Conservation (phyloP, 2,329 filamentous ascomycete genomes). For the Monilinia fructicola region DNA sequence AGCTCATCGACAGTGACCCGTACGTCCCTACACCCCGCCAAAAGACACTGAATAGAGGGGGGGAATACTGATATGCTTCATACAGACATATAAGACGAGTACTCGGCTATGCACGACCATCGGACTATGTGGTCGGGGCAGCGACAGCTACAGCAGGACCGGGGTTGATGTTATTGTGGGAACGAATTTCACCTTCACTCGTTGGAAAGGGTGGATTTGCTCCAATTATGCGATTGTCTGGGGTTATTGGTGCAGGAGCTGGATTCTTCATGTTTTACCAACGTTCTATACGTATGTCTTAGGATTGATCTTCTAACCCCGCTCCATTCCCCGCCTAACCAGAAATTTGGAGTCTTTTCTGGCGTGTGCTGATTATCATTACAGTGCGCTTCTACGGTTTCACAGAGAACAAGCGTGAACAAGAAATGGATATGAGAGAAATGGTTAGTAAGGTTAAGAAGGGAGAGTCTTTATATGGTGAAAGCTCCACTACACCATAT, state of each 20-base stretch:
- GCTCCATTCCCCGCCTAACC: background rate
- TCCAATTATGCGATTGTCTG: constrained; percentile 76
- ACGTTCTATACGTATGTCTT: constrained; percentile 70
- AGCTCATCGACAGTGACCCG: constrained; percentile 99
- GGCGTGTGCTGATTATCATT: constrained; percentile 43
- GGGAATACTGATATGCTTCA: constrained; percentile 36
- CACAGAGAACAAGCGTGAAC: constrained; percentile 85
- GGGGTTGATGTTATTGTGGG: constrained; percentile 72
- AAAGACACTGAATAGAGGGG: background rate
- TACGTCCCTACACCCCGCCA: constrained; percentile 51
- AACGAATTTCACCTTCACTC: constrained; percentile 80
- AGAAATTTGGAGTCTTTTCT: background rate
- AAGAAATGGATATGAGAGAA: constrained; percentile 95
- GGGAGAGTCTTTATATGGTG: constrained; percentile 86
- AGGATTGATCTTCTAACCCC: constrained; percentile 33
- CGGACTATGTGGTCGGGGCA: constrained; percentile 75
- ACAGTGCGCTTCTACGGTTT: constrained; percentile 92
- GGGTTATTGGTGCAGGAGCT: constrained; percentile 69
- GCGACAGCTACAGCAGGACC: constrained; percentile 71
- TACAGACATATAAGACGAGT: constrained; percentile 87
- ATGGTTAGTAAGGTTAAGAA: constrained; percentile 97
- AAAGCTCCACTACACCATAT: constrained; percentile 73
- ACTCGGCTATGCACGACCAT: constrained; percentile 77
- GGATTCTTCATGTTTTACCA: constrained; percentile 86
- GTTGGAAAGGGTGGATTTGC: constrained; percentile 81